These are phyloP conservation scores for Rhododendron molle DNA, from an alignment of 148 eudicot species.

Conservation along the genomic window DNA sequence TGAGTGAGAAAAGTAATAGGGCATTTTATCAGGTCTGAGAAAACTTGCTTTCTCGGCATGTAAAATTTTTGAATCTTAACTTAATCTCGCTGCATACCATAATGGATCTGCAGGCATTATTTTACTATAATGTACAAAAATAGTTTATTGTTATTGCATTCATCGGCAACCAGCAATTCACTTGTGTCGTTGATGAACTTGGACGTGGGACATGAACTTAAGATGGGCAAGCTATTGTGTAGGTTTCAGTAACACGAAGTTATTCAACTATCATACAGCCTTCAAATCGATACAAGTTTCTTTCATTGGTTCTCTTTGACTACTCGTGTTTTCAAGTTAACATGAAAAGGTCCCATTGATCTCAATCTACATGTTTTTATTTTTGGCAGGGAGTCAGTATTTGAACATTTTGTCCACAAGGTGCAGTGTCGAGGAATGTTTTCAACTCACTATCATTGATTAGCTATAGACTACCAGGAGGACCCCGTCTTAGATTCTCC, in stretches of 20 bases:
- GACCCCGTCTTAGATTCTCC: conserved; percentile 30
- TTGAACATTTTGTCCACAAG: conserved; percentile 72
- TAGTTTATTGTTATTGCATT: conserved; percentile 34
- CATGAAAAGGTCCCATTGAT: not conserved
- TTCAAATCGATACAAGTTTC: not conserved
- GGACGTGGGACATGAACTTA: conserved; percentile 99
- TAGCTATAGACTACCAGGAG: conserved; percentile 58
- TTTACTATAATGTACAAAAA: too few species aligned
- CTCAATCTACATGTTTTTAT: not conserved
- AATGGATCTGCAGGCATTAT: too few species aligned
- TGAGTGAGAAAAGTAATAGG: not conserved
- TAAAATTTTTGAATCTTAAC: not conserved
- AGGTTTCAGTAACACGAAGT: conserved; percentile 26
- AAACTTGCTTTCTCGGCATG: not conserved
- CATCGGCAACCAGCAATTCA: conserved; percentile 75
- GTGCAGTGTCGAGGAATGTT: conserved; percentile 94
- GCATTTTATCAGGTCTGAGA: not conserved
- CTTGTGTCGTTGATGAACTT: conserved; percentile 98
- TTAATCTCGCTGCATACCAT: not conserved
- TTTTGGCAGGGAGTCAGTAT: conserved; percentile 81
- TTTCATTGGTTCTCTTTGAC: not conserved
- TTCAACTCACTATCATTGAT: conserved; percentile 91
- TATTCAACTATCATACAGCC: not conserved
- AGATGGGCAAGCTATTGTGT: conserved; percentile 99
- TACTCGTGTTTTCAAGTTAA: not conserved